Base-by-base conservation (phyloP, 805 yeast genomes). In the Teunomyces atbi region DNA sequence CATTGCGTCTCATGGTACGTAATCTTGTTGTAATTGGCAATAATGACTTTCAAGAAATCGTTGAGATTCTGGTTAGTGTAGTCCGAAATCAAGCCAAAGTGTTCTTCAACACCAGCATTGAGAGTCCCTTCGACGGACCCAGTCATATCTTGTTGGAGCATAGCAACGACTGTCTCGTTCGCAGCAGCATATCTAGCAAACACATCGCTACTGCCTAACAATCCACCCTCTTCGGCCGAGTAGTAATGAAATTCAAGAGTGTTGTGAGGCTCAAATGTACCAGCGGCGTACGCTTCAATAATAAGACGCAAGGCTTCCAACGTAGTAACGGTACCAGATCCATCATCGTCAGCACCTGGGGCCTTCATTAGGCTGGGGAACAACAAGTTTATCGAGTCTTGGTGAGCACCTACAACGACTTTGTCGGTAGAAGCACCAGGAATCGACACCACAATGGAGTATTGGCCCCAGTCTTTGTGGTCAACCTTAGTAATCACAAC, bases 261-360 rank as follows among this genome's bases (percentile, higher is more conserved):
- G 65, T 89, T 88, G 36, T 76, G 67, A 11, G 91, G 89, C 47
- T 66, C 56, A 53, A 76, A 75, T 0, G 71, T 68, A 2, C 66
- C 66, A 3, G 53, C 41, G 15, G 52, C 58, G 44, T 62, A 59
- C 19, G 64, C 62, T 29, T 67, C 71, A 6, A 78, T 64, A 21
- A 89, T 66, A 12, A 86, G 65, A 53, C 94, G 76, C 56, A 90
- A 76, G 1, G 90, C 82, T 62, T 90, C 96, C 45, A 90, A 64
- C 27, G 80, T 77, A 2, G 96, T 84, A 3, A 85, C 82, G 4
- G 91, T 84, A 7, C 97, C 98, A 3, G 91, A 81, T 2, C 96
- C 96, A 64, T 91, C 87, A 61, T 92, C 98, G 61, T 92, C 98
- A 3, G 96, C 97, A 2, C 98, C 98, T 1, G 97, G 97, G 0